Percentiles rank a stretch among this genome's conserved stretches.
phyloP scores from a whole-genome alignment of 2,329 filamentous ascomycete species.

The Ophiocordyceps unilateralis region DNA sequence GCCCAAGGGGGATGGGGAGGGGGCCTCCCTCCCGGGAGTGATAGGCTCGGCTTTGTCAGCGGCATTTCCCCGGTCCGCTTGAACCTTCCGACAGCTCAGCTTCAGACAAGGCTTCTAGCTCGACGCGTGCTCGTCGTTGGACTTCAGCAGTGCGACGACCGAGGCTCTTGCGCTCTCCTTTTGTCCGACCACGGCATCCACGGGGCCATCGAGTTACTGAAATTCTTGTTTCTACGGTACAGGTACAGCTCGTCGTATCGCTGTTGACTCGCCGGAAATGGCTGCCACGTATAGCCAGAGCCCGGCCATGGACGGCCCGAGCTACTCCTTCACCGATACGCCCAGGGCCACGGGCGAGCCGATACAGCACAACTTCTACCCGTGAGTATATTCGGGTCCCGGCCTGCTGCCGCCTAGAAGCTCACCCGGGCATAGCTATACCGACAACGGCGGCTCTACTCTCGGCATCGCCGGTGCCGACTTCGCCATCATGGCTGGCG shows the following conservation, averaged over 20 bases:
- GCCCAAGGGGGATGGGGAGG: too few relatives aligned
- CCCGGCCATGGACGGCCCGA: conserved; percentile 49
- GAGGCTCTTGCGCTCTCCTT: not conserved
- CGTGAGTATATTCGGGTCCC: conserved; percentile 36
- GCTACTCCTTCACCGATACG: conserved; percentile 49
- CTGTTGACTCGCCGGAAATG: conserved; percentile 21
- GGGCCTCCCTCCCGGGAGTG: too few relatives aligned
- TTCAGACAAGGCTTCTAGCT: conserved; percentile 33
- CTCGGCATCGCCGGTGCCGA: conserved; percentile 85
- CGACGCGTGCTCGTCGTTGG: conserved; percentile 19
- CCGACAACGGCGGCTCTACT: conserved; percentile 93
- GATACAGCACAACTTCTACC: conserved; percentile 75
- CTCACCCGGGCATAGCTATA: conserved; percentile 46
- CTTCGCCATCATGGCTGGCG: conserved; percentile 93
- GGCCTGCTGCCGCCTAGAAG: not conserved
- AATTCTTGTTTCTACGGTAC: not conserved
- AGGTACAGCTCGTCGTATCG: not conserved
- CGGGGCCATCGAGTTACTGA: conserved; percentile 1
- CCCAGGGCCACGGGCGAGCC: conserved; percentile 37
- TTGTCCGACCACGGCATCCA: too few relatives aligned
- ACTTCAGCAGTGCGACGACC: conserved; percentile 1
- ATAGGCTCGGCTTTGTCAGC: conserved; percentile 24
- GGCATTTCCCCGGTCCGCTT: conserved; percentile 14
- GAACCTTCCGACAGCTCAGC: not conserved
- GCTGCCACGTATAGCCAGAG: conserved; percentile 55